Evolutionary conservation across 78 protist species (phyloP).

Genomic region (Dictyostelium intermedium): DNA sequence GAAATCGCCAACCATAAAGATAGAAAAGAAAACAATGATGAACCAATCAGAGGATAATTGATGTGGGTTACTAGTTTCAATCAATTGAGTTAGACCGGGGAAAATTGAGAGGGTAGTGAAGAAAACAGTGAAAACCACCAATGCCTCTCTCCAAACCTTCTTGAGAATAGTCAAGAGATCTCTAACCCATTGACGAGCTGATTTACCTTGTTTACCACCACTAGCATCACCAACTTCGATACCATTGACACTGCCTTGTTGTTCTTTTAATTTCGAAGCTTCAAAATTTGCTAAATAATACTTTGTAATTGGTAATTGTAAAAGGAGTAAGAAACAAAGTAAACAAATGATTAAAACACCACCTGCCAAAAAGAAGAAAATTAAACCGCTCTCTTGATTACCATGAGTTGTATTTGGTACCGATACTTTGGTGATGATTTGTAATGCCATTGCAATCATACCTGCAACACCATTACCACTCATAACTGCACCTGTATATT

Average conservation of each 20-base stretch:
- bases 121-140: slow-evolving; percentile 72
- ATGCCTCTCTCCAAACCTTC: slow-evolving; percentile 82
- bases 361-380: slow-evolving; percentile 55
- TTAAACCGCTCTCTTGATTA: neutral
- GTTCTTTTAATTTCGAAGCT: neutral
- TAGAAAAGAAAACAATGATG: neutral
- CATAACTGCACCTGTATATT: slow-evolving; percentile 80
- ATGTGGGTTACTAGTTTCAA: neutral
- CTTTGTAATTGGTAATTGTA: slow-evolving; percentile 16
- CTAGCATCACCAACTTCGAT: neutral
- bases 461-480: slow-evolving; percentile 82
- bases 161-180: neutral
- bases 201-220: neutral
- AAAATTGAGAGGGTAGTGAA: slow-evolving; percentile 69
- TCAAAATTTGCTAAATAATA: slow-evolving; percentile 4
- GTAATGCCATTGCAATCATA: slow-evolving; percentile 46
- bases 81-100: slow-evolving; percentile 57
- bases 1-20: slow-evolving; percentile 74
- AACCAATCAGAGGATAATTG: slow-evolving; percentile 16
- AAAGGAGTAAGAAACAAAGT: neutral
- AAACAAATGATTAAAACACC: slow-evolving; percentile 36
- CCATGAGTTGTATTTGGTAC: neutral
- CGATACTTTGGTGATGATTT: slow-evolving; percentile 65
- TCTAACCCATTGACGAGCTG: neutral
- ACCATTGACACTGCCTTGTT: neutral